Evolutionary conservation across 352 stramenopile genomes (phyloP).

Genomic region (Globisporangium viniferum): DNA sequence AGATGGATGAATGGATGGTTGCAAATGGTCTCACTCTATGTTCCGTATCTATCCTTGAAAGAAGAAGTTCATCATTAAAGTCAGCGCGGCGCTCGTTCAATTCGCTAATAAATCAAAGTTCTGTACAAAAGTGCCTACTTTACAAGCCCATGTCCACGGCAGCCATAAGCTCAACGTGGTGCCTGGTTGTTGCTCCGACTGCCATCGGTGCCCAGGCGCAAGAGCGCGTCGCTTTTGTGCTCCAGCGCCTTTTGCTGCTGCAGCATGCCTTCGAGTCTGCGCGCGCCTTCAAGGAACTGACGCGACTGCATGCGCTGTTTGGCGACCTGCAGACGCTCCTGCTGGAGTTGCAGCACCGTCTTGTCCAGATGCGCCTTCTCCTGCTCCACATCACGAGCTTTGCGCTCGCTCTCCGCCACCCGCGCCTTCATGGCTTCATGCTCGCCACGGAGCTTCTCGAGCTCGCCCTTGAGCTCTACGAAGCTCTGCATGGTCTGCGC

Average conservation of each 20-base stretch:
- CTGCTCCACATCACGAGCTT: constrained; percentile 31
- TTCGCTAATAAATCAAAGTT: constrained; percentile 1
- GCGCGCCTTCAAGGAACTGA: constrained; percentile 65
- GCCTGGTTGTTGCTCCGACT: constrained; percentile 5
- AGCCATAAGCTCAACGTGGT: not conserved
- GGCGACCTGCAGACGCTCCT: constrained; percentile 61
- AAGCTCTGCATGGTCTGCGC: constrained; percentile 37
- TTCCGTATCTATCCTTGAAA: constrained; percentile 11
- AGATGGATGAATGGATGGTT: not conserved
- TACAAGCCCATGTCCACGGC: not conserved
- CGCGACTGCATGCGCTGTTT: constrained; percentile 77
- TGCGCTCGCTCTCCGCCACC: constrained; percentile 32
- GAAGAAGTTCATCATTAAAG: constrained; percentile 5
- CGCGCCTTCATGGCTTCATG: constrained; percentile 35
- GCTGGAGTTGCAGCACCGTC: constrained; percentile 51
- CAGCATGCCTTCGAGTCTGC: constrained; percentile 57
- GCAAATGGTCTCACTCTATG: constrained; percentile 3
- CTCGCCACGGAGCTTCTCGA: constrained; percentile 36
- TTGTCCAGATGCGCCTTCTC: constrained; percentile 53
- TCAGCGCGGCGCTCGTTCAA: not conserved
- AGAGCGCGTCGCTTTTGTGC: not conserved
- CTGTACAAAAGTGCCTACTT: not conserved
- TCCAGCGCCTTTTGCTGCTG: constrained; percentile 47
- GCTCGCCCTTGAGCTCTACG: constrained; percentile 29
- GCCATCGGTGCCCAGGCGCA: not conserved